Evolutionary conservation across 768 basidiomycete species (phyloP).

Genomic region (Cystobasidium onofrii): DNA sequence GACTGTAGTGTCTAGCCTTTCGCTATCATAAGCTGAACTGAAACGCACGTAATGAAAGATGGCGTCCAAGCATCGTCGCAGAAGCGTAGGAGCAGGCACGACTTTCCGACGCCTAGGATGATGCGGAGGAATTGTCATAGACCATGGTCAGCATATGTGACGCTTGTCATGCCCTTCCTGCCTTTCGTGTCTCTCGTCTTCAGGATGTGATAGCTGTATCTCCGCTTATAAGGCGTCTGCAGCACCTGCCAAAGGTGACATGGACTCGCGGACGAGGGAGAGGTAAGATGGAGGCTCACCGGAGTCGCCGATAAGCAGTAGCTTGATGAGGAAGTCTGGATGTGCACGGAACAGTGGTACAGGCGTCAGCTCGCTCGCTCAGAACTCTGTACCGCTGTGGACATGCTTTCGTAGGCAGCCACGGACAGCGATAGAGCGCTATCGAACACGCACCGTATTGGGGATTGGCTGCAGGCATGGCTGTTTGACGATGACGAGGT

Average conservation of each 20-base stretch:
- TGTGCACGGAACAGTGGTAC: not conserved
- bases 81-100: constrained; percentile 60
- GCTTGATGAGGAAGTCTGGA: constrained; percentile 37
- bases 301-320: constrained; percentile 40
- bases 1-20: not conserved
- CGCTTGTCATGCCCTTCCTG: too few species aligned
- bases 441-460: constrained; percentile 4
- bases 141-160: not conserved
- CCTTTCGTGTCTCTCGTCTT: too few species aligned
- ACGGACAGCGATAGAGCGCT: not conserved
- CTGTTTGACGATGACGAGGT: not conserved
- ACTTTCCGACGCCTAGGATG: constrained; percentile 70
- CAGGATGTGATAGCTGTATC: not conserved
- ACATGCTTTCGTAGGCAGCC: not conserved
- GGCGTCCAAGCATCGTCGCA: constrained; percentile 99
- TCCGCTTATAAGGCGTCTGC: not conserved
- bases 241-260: not conserved
- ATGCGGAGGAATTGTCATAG: not conserved
- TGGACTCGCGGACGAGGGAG: not conserved
- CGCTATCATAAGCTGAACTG: not conserved
- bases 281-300: constrained; percentile 43
- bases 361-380: not conserved
- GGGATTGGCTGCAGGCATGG: constrained; percentile 16
- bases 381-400: too few species aligned
- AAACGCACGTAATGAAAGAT: constrained; percentile 62